Conservation (phyloP, 768 basidiomycete species). For the Mycena floridula region DNA sequence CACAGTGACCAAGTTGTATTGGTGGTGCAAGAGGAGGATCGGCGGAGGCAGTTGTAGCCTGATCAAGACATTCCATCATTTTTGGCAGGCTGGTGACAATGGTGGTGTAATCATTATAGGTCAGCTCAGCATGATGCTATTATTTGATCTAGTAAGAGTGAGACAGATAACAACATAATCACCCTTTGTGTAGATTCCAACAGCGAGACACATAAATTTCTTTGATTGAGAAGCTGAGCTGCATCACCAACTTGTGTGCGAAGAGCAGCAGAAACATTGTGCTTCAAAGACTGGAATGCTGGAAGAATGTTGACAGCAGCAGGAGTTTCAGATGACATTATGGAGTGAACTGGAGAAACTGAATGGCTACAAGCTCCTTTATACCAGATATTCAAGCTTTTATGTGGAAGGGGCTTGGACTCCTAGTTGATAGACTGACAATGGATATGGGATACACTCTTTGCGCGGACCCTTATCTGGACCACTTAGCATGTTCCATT, state of each 20-base stretch:
- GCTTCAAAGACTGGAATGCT: too few species aligned
- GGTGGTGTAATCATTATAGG: constrained; percentile 4
- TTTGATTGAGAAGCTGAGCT: not conserved
- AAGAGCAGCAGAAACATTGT: not conserved
- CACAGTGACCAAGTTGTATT: not conserved
- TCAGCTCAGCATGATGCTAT: not conserved
- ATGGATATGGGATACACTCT: too few species aligned
- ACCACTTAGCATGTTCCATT: too few species aligned
- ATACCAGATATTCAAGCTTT: too few species aligned
- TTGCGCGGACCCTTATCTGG: too few species aligned
- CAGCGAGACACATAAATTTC: not conserved
- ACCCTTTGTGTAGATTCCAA: not conserved
- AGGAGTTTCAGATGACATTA: too few species aligned
- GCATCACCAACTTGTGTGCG: not conserved
- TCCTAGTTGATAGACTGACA: too few species aligned
- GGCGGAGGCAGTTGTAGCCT: not conserved
- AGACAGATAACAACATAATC: not conserved
- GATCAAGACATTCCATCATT: not conserved
- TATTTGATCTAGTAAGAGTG: not conserved
- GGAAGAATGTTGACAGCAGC: too few species aligned
- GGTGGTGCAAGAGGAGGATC: not conserved
- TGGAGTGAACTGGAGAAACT: too few species aligned
- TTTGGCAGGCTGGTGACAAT: not conserved
- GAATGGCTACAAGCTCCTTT: too few species aligned
- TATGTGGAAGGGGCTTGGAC: too few species aligned